Base-by-base conservation (phyloP, 176 grass and related monocot species). In the Otatea glauca region DNA sequence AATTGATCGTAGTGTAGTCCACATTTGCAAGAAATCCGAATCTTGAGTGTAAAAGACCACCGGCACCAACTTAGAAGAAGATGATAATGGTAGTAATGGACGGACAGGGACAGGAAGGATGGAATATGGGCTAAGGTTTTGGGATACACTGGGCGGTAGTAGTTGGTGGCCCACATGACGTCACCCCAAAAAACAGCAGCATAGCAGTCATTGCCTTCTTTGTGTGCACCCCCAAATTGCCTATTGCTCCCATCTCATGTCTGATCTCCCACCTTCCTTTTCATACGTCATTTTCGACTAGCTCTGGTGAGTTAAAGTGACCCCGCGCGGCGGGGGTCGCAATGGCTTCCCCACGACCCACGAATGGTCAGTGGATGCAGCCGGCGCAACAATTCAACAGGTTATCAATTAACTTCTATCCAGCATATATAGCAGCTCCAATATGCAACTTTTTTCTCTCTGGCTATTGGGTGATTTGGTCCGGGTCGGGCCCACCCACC, bases 111-210 rank as follows among this genome's bases (percentile, higher is more conserved):
- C 69, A 72, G 60, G 43, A 59, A 12, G 72, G 17, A 56, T 76
- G 62, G 71, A 65, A 50, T 18, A 56, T 70, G 7, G 25, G 65
- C 67, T 54, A 25, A 49, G 70, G 35, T 60, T 68, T 67, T 20
- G 18, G 18, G 59, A 82, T 76, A 65, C 70, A 39, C 72, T 79
- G 90, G 84, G 80, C 45, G 84, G 84, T 85, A 84, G 87, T 87
- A 85, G 81, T 81, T 87, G 91, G 91, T 72, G 67, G 88, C 65
- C 51, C 71, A 76, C 81, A 69, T 90, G 91, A 92, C 76, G 70
- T 87, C 91, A 92, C 58, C 55, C 64, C 41, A 80, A 78, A 86
- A 83, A 66, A 66, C 37, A 58, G 59, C 20, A 74, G 76, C 68
- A 41, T 70, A 70, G 78, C 68, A 51, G 70, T 16, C 66, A 12